Evolutionary conservation across 2,329 filamentous ascomycete genomes (phyloP), one percentile per base, ranked within the genome.

Genomic region (Aspergillus pseudoterreus): DNA sequence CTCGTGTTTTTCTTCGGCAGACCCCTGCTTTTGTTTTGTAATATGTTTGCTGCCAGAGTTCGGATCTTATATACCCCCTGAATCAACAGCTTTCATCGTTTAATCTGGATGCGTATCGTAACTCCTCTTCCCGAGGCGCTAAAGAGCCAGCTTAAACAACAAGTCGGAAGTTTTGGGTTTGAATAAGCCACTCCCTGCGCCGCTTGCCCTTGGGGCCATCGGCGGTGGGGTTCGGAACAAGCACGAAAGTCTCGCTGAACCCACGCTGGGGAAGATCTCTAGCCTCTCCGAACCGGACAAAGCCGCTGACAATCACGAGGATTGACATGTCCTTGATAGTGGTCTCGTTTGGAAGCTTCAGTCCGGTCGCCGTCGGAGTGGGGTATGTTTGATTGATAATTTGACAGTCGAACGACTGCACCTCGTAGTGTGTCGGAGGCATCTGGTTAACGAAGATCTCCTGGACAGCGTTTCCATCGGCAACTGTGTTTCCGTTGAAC

Each of bases 241-340:
- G 76, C 21, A 95, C 81, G 66, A 95, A 86, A 1, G 81, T 86
- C 69, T 96, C 91, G 63, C 84, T 87, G 68, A 95, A 95, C 33
- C 82, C 83, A 59, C 83, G 83, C 68, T 83, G 80, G 12, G 80
- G 80, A 12, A 82, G 81, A 27, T 85, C 82, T 59, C 79, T 79
- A 42, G 71, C 68, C 52, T 82, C 81, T 45, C 85, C 85, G 63
- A 88, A 86, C 57, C 83, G 80, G 35, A 95, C 83, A 55, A 77
- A 82, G 4, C 90, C 90, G 63, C 82, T 87, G 47, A 90, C 83
- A 52, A 85, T 80, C n/a, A 95, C 81, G 33, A 86, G 72, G 53
- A 95, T 78, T 61, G 85, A 82, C 66, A 85, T 87, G 64, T 88
- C 84, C 54, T 81, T 81, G 49, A 64, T 58, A 60, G 64, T 60